Base-by-base conservation (phyloP, 2,329 filamentous ascomycete genomes). In the Xylariaceae sp. region DNA sequence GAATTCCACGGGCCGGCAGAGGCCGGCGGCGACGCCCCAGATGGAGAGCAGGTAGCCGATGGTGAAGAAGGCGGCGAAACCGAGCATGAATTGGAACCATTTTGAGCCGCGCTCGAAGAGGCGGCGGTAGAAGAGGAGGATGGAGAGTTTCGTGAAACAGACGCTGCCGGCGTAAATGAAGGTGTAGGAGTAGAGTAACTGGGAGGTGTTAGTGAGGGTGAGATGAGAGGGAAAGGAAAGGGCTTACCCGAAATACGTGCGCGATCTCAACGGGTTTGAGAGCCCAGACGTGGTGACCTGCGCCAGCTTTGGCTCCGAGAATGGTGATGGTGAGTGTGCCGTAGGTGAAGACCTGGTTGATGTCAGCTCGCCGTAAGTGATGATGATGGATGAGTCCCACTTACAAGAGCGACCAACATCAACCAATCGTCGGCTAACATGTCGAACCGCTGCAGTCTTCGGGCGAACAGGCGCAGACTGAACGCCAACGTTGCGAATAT, bases 121-220 rank as follows among this genome's bases (percentile, higher is more conserved):
- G 8, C 70, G 69, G 18, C 66, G 67, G 50, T 73, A 73, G 59
- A 73, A 69, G 17, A 73, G 54, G 5, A 73, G 50, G 15, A 73
- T 72, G 30, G 70, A 72, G 41, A 68, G 55, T 56, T 72, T 72
- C 5, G 69, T 73, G 17, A 69, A 68, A 8, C 68, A 67, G 15
- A 72, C 68, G 3, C 66, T 65, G 4, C 64, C 65, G 1, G 67
- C 69, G 51, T 73, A 73, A n/a, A 73, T 63, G 15, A 60, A 68
- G 2, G 69, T 67, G 50, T 73, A 71, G 10, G 69, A 61, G 50
- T 69, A 72, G 34, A 73, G 64, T 45, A 72, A 52, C 69, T 73
- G 58, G 2, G 8, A 2, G 11, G 15, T 3, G 10, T 55, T 8
- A 59, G 41, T 61, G 18, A 57, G 15, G 9, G 23, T 30, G 23